These are phyloP conservation scores for Leccinum subgranulosum DNA, from an alignment of 768 basidiomycete species.

Conservation along the genomic window DNA sequence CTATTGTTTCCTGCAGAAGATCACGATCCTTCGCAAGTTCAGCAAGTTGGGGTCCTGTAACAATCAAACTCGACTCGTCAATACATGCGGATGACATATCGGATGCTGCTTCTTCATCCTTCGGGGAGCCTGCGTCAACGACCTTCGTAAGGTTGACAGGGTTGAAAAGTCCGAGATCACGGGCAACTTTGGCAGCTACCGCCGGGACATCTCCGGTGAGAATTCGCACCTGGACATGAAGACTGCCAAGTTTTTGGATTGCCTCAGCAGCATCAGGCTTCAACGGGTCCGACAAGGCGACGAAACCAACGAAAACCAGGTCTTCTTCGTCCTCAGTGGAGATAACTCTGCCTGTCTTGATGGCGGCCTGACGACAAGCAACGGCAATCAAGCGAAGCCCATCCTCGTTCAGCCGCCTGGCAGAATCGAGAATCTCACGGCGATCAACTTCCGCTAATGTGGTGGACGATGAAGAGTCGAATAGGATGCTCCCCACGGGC, in stretches of 20 bases:
- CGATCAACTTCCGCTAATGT: constrained; percentile 20
- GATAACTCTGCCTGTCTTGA: constrained; percentile 17
- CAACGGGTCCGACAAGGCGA: constrained; percentile 30
- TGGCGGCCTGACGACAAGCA: constrained; percentile 20
- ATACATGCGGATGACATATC: constrained; percentile 2
- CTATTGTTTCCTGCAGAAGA: constrained; percentile 26
- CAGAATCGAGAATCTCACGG: constrained; percentile 23
- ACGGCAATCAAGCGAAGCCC: constrained; percentile 31
- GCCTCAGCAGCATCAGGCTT: constrained; percentile 32
- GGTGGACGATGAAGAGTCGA: constrained; percentile 17
- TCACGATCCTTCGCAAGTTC: constrained; percentile 28
- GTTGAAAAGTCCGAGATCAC: constrained; percentile 33
- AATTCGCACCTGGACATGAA: constrained; percentile 34
- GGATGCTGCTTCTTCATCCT: constrained; percentile 26
- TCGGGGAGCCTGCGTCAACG: constrained; percentile 4
- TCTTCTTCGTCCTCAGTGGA: constrained; percentile 27
- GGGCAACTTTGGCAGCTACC: constrained; percentile 37
- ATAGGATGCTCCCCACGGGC: constrained; percentile 6
- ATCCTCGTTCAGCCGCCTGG: constrained; percentile 29
- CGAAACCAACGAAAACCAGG: constrained; percentile 29
- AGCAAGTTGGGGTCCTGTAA: constrained; percentile 28
- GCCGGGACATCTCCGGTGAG: constrained; percentile 35
- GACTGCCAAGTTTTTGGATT: constrained; percentile 25
- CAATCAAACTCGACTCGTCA: constrained; percentile 24
- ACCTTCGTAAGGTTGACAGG: constrained; percentile 14